Evolutionary conservation across 305 asterid genomes (phyloP), one percentile per base, ranked within the genome.

Genomic region (Striga hermonthica): DNA sequence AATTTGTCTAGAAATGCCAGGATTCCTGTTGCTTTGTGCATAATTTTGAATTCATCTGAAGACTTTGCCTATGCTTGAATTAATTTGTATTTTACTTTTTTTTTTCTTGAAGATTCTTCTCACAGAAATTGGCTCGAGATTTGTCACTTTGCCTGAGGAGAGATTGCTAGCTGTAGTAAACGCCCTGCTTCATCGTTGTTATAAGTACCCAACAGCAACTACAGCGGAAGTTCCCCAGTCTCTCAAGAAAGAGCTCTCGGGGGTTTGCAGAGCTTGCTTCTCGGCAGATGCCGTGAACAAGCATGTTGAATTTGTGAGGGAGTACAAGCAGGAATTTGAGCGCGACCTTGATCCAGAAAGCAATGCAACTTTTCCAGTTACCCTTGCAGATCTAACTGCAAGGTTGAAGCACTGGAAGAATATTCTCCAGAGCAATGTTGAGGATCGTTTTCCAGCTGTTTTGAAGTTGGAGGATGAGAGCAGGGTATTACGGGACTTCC

Each of bases 271-370:
- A 75, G 99, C 99, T 73, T 94, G 98, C 77, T 94, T 94, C 80
- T 94, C 99, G 54, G 97, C 93, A 59, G 98, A 94, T 83, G 99
- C 98, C 45, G 99, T 94, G 78, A 94, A 91, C 81, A 94, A 94
- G 80, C 99, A 94, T 71, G 98, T 94, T 55, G 99, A 94, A 28
- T 94, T 91, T 66, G 99, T 94, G 74, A 82, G 95, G 74, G 99
- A 94, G 74, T 94, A 94, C 91, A 94, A 91, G 82, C 96, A 84
- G 75, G 98, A 91, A 60, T 94, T 94, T 79, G 99, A 94, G 69
- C 88, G 97, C 47, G 99, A 91, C 81, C 99, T 94, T 66, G 99
- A 94, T 80, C 99, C 98, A n/a, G 99, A 94, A 69, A 87, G 97
- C 74, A 84, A 90, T 22, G 76, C 90, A 56, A 94, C 98, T 38